Base-by-base conservation (phyloP, 176 grass and related monocot species). In the Musa beccarii region DNA sequence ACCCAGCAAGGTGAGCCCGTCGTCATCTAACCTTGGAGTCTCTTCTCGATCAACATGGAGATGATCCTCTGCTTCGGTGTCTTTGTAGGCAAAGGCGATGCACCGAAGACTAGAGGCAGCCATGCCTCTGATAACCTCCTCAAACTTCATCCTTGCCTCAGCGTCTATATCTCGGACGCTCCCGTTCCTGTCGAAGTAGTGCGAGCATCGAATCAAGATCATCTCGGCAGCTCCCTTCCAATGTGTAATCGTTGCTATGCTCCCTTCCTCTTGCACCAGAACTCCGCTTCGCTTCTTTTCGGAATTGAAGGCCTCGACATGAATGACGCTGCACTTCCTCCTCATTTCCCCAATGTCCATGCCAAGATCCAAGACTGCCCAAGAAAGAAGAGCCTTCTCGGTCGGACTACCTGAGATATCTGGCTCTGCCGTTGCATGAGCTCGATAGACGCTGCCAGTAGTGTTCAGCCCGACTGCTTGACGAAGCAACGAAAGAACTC, bases 151-250 rank as follows among this genome's bases (percentile, higher is more conserved):
- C 59, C 78, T 93, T 25, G 82, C 24, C 25, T 84, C 86, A 0
- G 2, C 20, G 3, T 25, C 82, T 15, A 98, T 79, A 0, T 82
- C 9, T 1, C 9, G 52, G n/a, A 68, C 11, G 5, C 16, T 76
- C 19, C 88, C 94, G 13, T 83, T 68, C 0, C 59, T 68, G 12
- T 43, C 68, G 0, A 85, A 59, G 50, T 84, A 98, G 54, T 54
- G 54, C 0, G 83, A 82, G 80, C 94, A 93, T 8, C 53, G 83
- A 19, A 64, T 75, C 72, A 98, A 8, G 56, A 98, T 83, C 86
- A 93, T 91, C 86, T 98, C 94, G 0, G 94, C 90, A 0, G 94
- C 90, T 23, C 94, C 94, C 74, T 98, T 98, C 94, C 94, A 93
- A 51, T 98, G 94, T 10, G 82, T 73, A 62, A 49, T 50, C 64